Conservation (phyloP, 192 early-diverging fungal species). For the Coemansia sp. region DNA sequence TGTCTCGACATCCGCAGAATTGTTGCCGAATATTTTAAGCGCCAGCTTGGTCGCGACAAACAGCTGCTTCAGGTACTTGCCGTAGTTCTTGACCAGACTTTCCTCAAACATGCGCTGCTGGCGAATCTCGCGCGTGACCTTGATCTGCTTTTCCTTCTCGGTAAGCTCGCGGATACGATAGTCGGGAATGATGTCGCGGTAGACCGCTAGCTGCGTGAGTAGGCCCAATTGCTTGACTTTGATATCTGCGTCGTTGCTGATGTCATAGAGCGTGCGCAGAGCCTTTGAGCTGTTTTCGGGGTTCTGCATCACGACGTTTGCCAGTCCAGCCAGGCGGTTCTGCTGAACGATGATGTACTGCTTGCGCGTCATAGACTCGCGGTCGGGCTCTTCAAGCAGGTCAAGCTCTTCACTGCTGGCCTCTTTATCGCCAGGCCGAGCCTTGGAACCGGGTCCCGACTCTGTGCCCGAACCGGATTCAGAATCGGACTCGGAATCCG, state of each 20-base stretch:
- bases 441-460: background rate
- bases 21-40: conserved; percentile 31
- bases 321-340: conserved; percentile 78
- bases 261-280: conserved; percentile 64
- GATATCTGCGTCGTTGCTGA: conserved; percentile 62
- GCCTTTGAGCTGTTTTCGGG: conserved; percentile 69
- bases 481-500: conserved; percentile 2
- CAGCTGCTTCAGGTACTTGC: conserved; percentile 76
- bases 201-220: conserved; percentile 87
- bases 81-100: conserved; percentile 75
- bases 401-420: conserved; percentile 4
- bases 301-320: conserved; percentile 74
- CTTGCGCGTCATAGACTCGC: conserved; percentile 55
- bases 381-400: conserved; percentile 17
- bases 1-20: conserved; percentile 36
- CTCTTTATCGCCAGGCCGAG: background rate
- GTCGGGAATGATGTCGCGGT: conserved; percentile 91
- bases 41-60: conserved; percentile 53
- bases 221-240: conserved; percentile 73
- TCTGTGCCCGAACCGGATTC: conserved; percentile 7
- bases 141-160: conserved; percentile 69
- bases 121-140: conserved; percentile 88
- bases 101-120: conserved; percentile 86
- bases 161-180: conserved; percentile 90
- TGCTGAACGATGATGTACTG: conserved; percentile 61